These are phyloP conservation scores for Stylosanthes scabra DNA, from an alignment of 331 rosid genomes.

Conservation along the genomic window DNA sequence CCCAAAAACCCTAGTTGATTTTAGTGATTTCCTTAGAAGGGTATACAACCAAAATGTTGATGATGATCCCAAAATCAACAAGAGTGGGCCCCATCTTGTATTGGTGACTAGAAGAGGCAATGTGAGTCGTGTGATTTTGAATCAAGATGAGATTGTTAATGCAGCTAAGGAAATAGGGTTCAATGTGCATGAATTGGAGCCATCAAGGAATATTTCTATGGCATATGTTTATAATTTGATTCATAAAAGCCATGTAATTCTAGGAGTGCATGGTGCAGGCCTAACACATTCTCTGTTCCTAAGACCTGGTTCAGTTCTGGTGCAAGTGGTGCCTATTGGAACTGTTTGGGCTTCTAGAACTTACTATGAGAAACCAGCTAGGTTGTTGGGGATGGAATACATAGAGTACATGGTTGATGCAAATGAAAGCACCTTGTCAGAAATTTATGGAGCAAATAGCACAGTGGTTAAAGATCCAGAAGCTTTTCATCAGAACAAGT, in stretches of 20 bases:
- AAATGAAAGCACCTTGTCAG: constrained; percentile 61
- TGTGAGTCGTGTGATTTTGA: constrained; percentile 48
- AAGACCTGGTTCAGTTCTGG: constrained; percentile 44
- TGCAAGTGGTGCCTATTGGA: constrained; percentile 75
- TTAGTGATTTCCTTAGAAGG: constrained; percentile 39
- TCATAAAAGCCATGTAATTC: constrained; percentile 58
- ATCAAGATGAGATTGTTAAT: constrained; percentile 42
- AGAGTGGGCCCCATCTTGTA: constrained; percentile 42
- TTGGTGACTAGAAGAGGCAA: constrained; percentile 40
- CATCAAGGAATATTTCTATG: constrained; percentile 34
- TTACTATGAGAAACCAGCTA: constrained; percentile 42
- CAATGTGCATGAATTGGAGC: constrained; percentile 50
- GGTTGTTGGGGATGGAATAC: constrained; percentile 47
- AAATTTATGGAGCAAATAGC: constrained; percentile 44
- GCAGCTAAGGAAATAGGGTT: constrained; percentile 56
- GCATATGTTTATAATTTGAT: constrained; percentile 36
- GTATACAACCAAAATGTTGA: constrained; percentile 28
- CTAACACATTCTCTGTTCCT: constrained; percentile 61
- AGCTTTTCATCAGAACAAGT: constrained; percentile 16
- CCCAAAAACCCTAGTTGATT: constrained; percentile 47
- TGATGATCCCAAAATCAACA: neutral
- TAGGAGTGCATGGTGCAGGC: constrained; percentile 76
- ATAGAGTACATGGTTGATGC: constrained; percentile 55
- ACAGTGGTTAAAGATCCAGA: constrained; percentile 45
- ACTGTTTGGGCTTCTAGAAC: constrained; percentile 45